A percentile compares a stretch with the other conserved stretches of the same genome.
phyloP scores from a whole-genome alignment of 1,284 basidiomycete genomes.

The Leccinum glutinopallens region DNA sequence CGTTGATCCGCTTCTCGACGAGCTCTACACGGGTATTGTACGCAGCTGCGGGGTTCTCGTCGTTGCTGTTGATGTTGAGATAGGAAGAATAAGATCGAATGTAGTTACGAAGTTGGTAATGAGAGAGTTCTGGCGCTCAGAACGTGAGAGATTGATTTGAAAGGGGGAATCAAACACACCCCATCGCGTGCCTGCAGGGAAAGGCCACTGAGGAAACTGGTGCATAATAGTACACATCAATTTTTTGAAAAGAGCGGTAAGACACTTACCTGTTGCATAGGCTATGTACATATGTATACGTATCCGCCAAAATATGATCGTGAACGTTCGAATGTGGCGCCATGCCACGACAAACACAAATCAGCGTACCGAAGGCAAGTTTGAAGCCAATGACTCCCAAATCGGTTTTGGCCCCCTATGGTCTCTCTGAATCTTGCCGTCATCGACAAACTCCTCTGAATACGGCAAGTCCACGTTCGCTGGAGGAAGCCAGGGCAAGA shows the following conservation, averaged over 20 bases:
- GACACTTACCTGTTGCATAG: slow-evolving; percentile 13
- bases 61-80: slow-evolving; percentile 45
- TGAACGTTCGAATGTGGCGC: neutral
- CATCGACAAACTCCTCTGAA: slow-evolving; percentile 15
- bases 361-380: slow-evolving; percentile 18
- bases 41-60: slow-evolving; percentile 40
- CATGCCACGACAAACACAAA: neutral
- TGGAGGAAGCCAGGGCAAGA: slow-evolving; percentile 19
- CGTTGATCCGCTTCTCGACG: slow-evolving; percentile 41
- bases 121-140: slow-evolving; percentile 24
- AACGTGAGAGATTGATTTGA: neutral
- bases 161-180: slow-evolving; percentile 6
- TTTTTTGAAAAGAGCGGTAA: neutral
- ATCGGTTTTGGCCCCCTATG: slow-evolving; percentile 17
- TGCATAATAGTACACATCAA: neutral
- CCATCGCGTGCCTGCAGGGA: slow-evolving; percentile 22
- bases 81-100: slow-evolving; percentile 41
- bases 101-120: slow-evolving; percentile 32
- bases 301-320: neutral
- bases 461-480: slow-evolving; percentile 10
- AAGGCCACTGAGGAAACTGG: slow-evolving; percentile 21
- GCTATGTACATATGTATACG: slow-evolving; percentile 7
- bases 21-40: slow-evolving; percentile 54
- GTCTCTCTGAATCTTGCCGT: slow-evolving; percentile 7
- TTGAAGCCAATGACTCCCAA: slow-evolving; percentile 22